Conservation (phyloP, 2,329 filamentous ascomycete species). For the Elsinoe perseae region DNA sequence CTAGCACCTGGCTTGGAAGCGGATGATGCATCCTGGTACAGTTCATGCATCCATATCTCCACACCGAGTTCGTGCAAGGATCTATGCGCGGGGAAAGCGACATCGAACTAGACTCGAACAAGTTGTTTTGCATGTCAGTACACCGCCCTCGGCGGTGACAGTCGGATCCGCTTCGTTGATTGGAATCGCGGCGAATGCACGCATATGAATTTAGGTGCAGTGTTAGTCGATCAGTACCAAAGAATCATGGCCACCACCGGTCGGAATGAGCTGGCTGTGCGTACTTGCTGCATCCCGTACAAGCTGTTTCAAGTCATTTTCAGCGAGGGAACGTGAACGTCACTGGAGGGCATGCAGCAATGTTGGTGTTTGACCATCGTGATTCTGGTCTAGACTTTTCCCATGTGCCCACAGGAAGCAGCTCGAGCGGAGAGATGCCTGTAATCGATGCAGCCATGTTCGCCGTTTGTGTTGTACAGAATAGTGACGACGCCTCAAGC, state of each 20-base stretch:
- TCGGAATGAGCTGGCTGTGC: neutral
- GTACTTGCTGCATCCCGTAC: neutral
- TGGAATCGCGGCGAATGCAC: neutral
- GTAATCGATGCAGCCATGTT: too few relatives aligned
- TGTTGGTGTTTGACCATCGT: too few relatives aligned
- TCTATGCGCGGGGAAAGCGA: conserved; percentile 11
- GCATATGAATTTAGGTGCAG: neutral
- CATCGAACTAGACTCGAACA: conserved; percentile 8
- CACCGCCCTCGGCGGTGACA: too few relatives aligned
- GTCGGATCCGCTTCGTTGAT: neutral
- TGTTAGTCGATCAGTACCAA: too few relatives aligned
- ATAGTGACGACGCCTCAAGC: neutral
- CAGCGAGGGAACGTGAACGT: neutral
- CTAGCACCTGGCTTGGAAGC: neutral
- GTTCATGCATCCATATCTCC: neutral
- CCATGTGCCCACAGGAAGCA: too few relatives aligned
- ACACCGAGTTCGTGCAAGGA: conserved; percentile 11
- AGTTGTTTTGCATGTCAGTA: neutral
- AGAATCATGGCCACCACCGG: too few relatives aligned
- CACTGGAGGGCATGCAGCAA: neutral
- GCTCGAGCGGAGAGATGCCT: too few relatives aligned
- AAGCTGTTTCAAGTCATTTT: neutral
- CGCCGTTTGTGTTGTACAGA: neutral
- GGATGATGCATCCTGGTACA: neutral
- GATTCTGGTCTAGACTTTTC: too few relatives aligned